Conservation (phyloP, 2,329 filamentous ascomycete genomes). For the Sporothrix humicola region DNA sequence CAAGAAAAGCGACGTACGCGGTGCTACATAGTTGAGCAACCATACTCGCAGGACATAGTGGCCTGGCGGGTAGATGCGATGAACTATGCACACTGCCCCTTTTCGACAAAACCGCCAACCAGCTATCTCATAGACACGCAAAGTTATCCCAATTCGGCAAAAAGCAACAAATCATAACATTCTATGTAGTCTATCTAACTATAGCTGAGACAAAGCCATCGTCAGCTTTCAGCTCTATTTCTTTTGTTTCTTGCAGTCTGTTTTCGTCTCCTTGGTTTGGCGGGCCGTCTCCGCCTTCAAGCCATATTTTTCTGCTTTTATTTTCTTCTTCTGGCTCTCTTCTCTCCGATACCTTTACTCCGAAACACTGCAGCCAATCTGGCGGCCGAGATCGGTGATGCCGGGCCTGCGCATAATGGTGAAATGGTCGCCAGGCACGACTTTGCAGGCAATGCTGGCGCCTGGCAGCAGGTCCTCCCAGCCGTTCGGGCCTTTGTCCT, state of each 20-base stretch:
- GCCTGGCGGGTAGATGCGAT: background rate
- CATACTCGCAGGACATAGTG: background rate
- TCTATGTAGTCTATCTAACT: slow-evolving; percentile 13
- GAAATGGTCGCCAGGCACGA: slow-evolving; percentile 27
- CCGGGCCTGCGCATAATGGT: slow-evolving; percentile 26
- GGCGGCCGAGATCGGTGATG: background rate
- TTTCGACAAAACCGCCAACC: too few species aligned
- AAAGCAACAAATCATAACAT: background rate
- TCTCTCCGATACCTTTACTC: slow-evolving; percentile 11
- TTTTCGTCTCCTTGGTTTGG: background rate
- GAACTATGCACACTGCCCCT: background rate
- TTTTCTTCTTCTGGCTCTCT: background rate
- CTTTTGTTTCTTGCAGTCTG: too few species aligned
- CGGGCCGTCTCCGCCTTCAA: background rate
- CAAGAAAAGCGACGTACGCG: background rate
- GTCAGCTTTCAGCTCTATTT: background rate
- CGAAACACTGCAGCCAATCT: slow-evolving; percentile 22
- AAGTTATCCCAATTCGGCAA: slow-evolving; percentile 14
- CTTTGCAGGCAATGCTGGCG: slow-evolving; percentile 2
- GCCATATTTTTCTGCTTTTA: background rate
- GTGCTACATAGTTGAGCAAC: background rate
- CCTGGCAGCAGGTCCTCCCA: slow-evolving; percentile 21
- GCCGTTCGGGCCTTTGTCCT: slow-evolving; percentile 26
- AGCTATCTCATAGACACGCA: background rate
- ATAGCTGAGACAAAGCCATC: slow-evolving; percentile 13